Evolutionary conservation across 305 asterid species (phyloP), one percentile per base, ranked within the genome.

Genomic region (Fraxinus greggii): DNA sequence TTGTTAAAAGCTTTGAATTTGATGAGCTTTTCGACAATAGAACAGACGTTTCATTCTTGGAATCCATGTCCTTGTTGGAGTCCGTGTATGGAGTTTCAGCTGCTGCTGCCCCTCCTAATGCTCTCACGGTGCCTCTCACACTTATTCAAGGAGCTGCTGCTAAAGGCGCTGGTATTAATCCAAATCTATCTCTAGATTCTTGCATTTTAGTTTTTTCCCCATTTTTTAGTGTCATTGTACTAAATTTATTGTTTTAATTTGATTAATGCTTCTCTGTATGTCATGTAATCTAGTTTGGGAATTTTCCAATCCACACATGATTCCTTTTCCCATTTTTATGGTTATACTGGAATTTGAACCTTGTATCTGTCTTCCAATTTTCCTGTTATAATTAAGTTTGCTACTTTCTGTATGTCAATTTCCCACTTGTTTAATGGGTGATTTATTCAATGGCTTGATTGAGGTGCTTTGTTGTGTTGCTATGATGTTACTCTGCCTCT

Each of bases 101-200:
- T 70, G 87, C 90, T 31, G 83, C 86, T 78, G 79, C 74, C 31
- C 87, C 89, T 38, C 81, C 91, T 8, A 24, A 82, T 81, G 89
- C 91, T 83, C 90, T 90, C 80, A 86, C 84, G 91, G 93, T 92
- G 84, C 84, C 84, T 56, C 92, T 92, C 81, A 86, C 92, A 72
- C 87, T 92, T 78, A 82, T 92, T 81, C 92, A 82, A 23, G 95
- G 93, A 78, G 94, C 94, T 86, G 90, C 84, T 81, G 89, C 92
- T 77, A 92, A 81, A 87, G 86, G 94, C 82, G 95, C 94, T 85
- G 95, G 95, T 92, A 86, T 24, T 67, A 15, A 79, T 76, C 77
- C 79, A 23, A 56, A 24, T 17, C 36, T 70, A 17, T 56, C 10
- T 82, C 28, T 33, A 31, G 61, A 17, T 40, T 72, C 74, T 74